Evolutionary conservation across 768 basidiomycete species (phyloP).

Genomic region (Pisolithus marmoratus): DNA sequence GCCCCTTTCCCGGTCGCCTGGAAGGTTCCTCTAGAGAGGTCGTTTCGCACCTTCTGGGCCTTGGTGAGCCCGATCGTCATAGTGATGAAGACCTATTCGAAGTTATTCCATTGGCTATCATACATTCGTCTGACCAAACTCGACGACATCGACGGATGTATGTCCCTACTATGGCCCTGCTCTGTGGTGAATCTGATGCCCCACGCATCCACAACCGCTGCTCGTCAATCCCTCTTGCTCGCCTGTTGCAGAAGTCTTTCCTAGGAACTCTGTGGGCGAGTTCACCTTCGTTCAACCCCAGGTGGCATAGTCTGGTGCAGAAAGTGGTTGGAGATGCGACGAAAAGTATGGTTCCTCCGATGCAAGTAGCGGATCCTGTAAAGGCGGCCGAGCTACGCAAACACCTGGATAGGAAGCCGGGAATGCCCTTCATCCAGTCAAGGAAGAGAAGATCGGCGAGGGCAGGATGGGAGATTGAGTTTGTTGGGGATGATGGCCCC

Average conservation of each 20-base stretch:
- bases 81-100: not conserved
- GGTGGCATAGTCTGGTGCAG: too few species aligned
- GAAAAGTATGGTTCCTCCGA: too few species aligned
- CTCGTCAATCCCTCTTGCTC: not conserved
- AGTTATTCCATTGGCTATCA: not conserved
- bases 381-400: too few species aligned
- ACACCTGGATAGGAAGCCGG: too few species aligned
- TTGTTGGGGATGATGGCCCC: too few species aligned
- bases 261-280: not conserved
- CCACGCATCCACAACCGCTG: not conserved
- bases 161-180: not conserved
- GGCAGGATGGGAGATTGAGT: too few species aligned
- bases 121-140: not conserved
- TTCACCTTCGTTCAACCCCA: too few species aligned
- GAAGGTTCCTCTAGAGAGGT: slow-evolving; percentile 1
- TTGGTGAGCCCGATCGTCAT: slow-evolving; percentile 5
- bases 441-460: too few species aligned
- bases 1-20: too few species aligned
- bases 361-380: too few species aligned
- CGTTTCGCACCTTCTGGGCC: slow-evolving; percentile 18
- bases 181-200: not conserved
- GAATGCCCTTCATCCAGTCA: too few species aligned
- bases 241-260: not conserved
- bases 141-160: not conserved
- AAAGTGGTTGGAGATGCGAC: too few species aligned